These are phyloP conservation scores for Coemansia sp. DNA, from an alignment of 192 early-diverging fungal genomes.

Conservation along the genomic window DNA sequence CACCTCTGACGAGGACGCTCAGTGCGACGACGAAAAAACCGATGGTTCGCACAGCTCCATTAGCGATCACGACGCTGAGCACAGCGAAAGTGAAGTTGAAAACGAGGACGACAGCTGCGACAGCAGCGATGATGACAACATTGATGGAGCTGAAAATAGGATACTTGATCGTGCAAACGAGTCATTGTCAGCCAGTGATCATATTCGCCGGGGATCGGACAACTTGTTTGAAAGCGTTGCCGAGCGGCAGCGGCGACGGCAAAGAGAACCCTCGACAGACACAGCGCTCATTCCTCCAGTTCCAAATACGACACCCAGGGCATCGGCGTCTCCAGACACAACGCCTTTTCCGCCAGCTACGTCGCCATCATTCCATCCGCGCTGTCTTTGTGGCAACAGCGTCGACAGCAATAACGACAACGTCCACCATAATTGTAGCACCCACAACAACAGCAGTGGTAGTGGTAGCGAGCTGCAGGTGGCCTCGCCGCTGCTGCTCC, in stretches of 20 bases:
- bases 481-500: slow-evolving; percentile 34
- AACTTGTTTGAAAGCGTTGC: background rate
- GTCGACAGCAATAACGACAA: background rate
- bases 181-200: background rate
- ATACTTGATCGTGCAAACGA: background rate
- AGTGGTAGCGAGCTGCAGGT: slow-evolving; percentile 26
- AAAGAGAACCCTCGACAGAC: slow-evolving; percentile 3
- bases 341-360: slow-evolving; percentile 36
- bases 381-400: background rate
- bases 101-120: background rate
- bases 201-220: background rate
- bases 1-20: slow-evolving; percentile 3
- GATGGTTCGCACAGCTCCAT: background rate
- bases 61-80: background rate
- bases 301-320: slow-evolving; percentile 37
- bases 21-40: background rate
- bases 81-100: no score
- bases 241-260: slow-evolving; percentile 11
- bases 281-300: slow-evolving; percentile 16
- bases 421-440: no score
- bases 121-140: background rate
- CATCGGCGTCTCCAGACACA: slow-evolving; percentile 35
- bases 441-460: background rate
- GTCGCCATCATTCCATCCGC: slow-evolving; percentile 24
- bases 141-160: background rate